Base-by-base conservation (phyloP, 2,329 filamentous ascomycete genomes). In the Calonectria honghensis region DNA sequence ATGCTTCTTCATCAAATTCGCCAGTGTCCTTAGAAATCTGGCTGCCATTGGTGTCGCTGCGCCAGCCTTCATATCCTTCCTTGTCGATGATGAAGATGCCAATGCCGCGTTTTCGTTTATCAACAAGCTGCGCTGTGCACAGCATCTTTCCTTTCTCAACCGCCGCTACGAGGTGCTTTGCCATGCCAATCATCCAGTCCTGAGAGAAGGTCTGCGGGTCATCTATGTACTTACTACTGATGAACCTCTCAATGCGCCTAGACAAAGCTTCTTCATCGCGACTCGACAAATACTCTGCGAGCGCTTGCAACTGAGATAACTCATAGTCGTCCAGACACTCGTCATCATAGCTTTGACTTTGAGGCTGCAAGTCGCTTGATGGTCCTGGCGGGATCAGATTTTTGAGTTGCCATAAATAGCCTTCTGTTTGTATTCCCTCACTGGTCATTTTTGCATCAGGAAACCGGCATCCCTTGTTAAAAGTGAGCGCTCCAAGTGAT, bases 181-280 rank as follows among this genome's bases (percentile, higher is more conserved):
- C 57, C 57, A 63, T 63, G 24, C n/a, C 35, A 4, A 63, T 41
- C 57, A 41, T 63, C 57, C 57, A 63, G 39, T 63, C 35, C 24
- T 63, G 57, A 29, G 57, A 41, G 29, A 63, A 63, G 9, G 57
- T 63, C 35, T 41, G 13, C 24, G 57, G 57, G 24, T 63, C 57
- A 31, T 63, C 37, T 41, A 41, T 63, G 57, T 29, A 16, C 24
- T 41, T 63, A 24, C 37, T 63, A 35, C 20, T 41, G 14, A 63
- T 63, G 16, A 63, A 63, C 24, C 24, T 63, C 35, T 63, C 35
- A 20, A 63, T 41, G 35, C 57, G 57, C 37, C 14, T 13, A 4
- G 57, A 63, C 37, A 63, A 3, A 16, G 3, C 35, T 16, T 37
- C 37, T 20, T 63, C 57, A 18, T 63, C 24, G 9, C 57, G 57